These are phyloP conservation scores for Bertia moriformis DNA, from an alignment of 2,329 filamentous ascomycete genomes.

Conservation along the genomic window DNA sequence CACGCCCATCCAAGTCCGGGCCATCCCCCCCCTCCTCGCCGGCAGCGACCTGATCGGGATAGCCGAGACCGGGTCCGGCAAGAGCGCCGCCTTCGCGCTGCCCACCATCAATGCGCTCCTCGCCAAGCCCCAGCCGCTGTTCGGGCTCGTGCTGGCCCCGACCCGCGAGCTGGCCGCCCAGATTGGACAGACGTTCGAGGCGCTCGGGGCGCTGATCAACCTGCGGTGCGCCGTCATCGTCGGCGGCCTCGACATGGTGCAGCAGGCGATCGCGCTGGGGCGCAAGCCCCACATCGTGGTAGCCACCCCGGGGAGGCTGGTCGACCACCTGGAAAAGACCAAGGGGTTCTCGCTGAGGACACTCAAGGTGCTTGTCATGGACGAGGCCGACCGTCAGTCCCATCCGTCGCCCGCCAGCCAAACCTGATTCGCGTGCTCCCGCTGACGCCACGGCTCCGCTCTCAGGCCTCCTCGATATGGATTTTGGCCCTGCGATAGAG, in stretches of 20 bases:
- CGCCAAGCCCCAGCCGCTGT: slow-evolving; percentile 72
- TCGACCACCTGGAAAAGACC: slow-evolving; percentile 91
- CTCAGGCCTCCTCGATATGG: slow-evolving; percentile 65
- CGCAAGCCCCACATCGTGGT: slow-evolving; percentile 93
- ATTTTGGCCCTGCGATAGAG: slow-evolving; percentile 83
- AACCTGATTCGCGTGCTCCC: too few relatives aligned
- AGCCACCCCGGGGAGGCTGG: slow-evolving; percentile 73
- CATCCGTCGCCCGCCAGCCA: not conserved
- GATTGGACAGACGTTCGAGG: slow-evolving; percentile 77
- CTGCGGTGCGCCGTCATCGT: slow-evolving; percentile 76
- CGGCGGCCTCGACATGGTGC: slow-evolving; percentile 90
- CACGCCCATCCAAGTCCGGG: slow-evolving; percentile 75
- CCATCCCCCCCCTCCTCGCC: slow-evolving; percentile 59
- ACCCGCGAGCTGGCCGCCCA: slow-evolving; percentile 89
- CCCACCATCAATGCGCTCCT: slow-evolving; percentile 85
- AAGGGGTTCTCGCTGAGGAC: slow-evolving; percentile 79
- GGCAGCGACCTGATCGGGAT: slow-evolving; percentile 82
- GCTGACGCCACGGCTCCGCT: too few relatives aligned
- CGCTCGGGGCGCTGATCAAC: slow-evolving; percentile 73
- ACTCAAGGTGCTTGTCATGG: slow-evolving; percentile 83
- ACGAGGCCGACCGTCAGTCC: slow-evolving; percentile 66
- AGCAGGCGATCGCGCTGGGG: slow-evolving; percentile 78
- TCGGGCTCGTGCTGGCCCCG: slow-evolving; percentile 79
- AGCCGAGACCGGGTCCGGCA: slow-evolving; percentile 89
- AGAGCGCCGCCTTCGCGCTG: slow-evolving; percentile 86